These are phyloP conservation scores for Mycena citricolor DNA, from an alignment of 1,284 basidiomycete species.

Conservation along the genomic window DNA sequence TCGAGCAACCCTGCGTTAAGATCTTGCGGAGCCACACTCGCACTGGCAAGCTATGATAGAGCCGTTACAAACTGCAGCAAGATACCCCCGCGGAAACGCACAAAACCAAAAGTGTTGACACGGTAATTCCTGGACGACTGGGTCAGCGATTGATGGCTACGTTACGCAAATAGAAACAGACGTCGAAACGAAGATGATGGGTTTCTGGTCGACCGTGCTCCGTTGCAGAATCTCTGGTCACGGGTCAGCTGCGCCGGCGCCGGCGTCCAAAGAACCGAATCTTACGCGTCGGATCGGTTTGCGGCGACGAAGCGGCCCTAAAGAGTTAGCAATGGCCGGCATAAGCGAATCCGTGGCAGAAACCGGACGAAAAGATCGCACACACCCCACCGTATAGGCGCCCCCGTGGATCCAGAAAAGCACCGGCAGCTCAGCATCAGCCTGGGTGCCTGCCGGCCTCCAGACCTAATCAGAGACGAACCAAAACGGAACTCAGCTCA, in stretches of 20 bases:
- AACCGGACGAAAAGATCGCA: too few species aligned
- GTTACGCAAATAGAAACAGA: too few species aligned
- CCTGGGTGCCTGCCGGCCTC: conserved; percentile 38
- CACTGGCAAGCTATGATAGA: conserved; percentile 46
- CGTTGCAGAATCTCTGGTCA: conserved; percentile 46
- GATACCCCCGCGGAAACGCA: conserved; percentile 28
- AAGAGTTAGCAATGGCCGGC: background rate
- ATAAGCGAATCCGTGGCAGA: too few species aligned
- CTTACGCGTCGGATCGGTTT: conserved; percentile 48
- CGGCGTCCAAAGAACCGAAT: background rate
- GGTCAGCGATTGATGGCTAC: too few species aligned
- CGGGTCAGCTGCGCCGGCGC: background rate
- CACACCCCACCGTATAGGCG: conserved; percentile 46
- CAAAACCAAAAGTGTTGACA: conserved; percentile 60
- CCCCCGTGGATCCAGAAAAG: conserved; percentile 60
- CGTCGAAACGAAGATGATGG: conserved; percentile 57
- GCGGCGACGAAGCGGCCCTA: conserved; percentile 44
- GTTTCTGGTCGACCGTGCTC: conserved; percentile 47
- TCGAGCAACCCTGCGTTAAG: conserved; percentile 58
- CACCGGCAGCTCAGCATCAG: conserved; percentile 42
- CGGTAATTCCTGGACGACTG: conserved; percentile 48
- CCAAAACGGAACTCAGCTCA: background rate
- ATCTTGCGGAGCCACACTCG: conserved; percentile 45
- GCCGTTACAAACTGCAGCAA: conserved; percentile 8
- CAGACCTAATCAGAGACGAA: conserved; percentile 35